Evolutionary conservation across 495 filamentous ascomycete genomes (phyloP).

Genomic region (Xylaria telfairii): DNA sequence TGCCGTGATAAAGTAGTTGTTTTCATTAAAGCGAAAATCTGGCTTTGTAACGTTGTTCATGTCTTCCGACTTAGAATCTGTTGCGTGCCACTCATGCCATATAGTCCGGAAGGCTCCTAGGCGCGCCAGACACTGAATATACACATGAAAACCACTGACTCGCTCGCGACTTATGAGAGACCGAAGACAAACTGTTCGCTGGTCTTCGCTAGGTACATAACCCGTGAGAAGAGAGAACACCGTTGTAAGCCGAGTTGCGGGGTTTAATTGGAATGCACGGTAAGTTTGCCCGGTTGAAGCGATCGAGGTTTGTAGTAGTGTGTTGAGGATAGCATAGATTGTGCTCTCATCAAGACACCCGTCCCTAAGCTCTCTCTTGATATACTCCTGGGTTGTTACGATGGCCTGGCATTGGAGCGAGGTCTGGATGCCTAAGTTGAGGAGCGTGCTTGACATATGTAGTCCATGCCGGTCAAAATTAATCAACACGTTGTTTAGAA

Average conservation of each 20-base stretch:
- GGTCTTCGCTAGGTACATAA: conserved; percentile 13
- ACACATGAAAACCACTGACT: background rate
- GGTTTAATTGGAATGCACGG: background rate
- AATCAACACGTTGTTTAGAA: conserved; percentile 37
- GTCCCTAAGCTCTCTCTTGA: background rate
- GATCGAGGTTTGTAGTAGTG: background rate
- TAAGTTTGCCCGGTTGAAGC: background rate
- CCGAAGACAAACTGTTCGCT: conserved; percentile 11
- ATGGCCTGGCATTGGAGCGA: conserved; percentile 25
- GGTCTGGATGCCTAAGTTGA: conserved; percentile 13
- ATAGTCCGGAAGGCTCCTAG: conserved; percentile 38
- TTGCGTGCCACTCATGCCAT: conserved; percentile 34
- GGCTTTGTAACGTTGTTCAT: background rate
- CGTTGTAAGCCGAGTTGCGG: conserved; percentile 6
- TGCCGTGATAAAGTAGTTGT: background rate
- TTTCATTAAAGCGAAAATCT: background rate
- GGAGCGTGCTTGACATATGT: conserved; percentile 2
- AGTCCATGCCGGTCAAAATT: conserved; percentile 23
- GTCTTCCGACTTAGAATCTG: background rate
- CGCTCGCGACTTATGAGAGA: background rate
- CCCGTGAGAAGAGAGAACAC: conserved; percentile 22
- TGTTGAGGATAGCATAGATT: background rate
- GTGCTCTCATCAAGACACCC: background rate
- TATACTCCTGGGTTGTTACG: conserved; percentile 25
- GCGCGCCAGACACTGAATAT: conserved; percentile 33